phyloP scores from a whole-genome alignment of 345 rosid genomes.

The Chamaenerion angustifolium region DNA sequence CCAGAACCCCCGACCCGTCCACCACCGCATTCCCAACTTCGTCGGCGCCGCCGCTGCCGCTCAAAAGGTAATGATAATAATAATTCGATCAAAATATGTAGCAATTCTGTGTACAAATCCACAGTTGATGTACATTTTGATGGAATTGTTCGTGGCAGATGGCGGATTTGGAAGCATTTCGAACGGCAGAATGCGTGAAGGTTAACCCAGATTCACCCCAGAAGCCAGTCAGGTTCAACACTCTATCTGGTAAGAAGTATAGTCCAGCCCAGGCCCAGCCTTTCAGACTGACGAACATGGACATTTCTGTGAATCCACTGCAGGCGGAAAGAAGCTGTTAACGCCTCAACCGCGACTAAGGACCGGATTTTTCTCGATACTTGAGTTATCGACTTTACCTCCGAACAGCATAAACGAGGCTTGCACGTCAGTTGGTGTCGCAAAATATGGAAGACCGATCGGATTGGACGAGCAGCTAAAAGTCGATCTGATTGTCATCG shows the following conservation, averaged over 20 bases:
- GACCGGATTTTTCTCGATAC: slow-evolving; percentile 75
- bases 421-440: slow-evolving; percentile 71
- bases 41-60: slow-evolving; percentile 75
- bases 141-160: slow-evolving; percentile 23
- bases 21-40: slow-evolving; percentile 86
- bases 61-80: slow-evolving; percentile 21
- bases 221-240: slow-evolving; percentile 81
- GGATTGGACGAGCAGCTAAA: slow-evolving; percentile 68
- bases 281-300: neutral
- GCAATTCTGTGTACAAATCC: neutral
- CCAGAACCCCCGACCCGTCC: slow-evolving; percentile 79
- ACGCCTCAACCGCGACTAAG: slow-evolving; percentile 91
- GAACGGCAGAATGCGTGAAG: slow-evolving; percentile 53
- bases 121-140: neutral
- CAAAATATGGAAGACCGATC: slow-evolving; percentile 73
- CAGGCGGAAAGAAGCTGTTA: slow-evolving; percentile 63
- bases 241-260: slow-evolving; percentile 36
- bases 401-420: slow-evolving; percentile 46
- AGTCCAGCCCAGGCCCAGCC: neutral
- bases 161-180: slow-evolving; percentile 42
- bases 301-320: neutral
- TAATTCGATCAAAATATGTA: neutral
- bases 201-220: slow-evolving; percentile 92
- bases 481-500: slow-evolving; percentile 68
- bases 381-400: slow-evolving; percentile 37